Conservation (phyloP, 352 stramenopile species). For the Globisporangium echinulatum region DNA sequence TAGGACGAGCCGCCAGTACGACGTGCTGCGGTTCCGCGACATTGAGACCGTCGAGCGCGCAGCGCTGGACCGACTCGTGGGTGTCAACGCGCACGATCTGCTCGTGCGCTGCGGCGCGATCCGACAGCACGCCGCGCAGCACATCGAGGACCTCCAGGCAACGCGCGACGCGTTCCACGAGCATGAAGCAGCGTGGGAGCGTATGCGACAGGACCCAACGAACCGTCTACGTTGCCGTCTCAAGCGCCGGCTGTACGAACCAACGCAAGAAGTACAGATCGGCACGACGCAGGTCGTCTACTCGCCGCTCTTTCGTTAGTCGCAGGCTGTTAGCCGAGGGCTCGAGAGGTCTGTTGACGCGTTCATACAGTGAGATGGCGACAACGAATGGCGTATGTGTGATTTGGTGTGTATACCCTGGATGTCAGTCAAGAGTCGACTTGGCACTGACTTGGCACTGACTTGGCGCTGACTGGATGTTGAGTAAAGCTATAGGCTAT, state of each 20-base stretch:
- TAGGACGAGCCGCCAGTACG: too few species aligned
- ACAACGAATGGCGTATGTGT: too few species aligned
- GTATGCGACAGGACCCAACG: constrained; percentile 62
- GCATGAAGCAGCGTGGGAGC: constrained; percentile 49
- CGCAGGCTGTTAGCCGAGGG: background rate
- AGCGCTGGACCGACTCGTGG: constrained; percentile 26
- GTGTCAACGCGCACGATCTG: constrained; percentile 70
- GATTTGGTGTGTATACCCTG: too few species aligned
- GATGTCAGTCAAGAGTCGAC: too few species aligned
- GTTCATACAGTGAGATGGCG: too few species aligned
- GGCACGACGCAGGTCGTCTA: constrained; percentile 58
- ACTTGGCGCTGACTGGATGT: too few species aligned
- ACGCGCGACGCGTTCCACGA: constrained; percentile 54
- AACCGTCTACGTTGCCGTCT: constrained; percentile 59
- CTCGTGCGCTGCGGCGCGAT: constrained; percentile 62
- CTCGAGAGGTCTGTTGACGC: too few species aligned
- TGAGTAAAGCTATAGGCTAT: too few species aligned
- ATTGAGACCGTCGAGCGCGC: constrained; percentile 70
- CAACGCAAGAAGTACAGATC: constrained; percentile 58
- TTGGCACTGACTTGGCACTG: too few species aligned
- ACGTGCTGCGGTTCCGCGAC: constrained; percentile 18
- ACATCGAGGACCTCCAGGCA: constrained; percentile 30
- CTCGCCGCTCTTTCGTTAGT: constrained; percentile 47
- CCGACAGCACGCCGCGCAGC: constrained; percentile 40
- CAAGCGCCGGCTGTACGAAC: constrained; percentile 34